phyloP scores from a whole-genome alignment of 2,329 filamentous ascomycete species.

The Cladosporium colombiae region DNA sequence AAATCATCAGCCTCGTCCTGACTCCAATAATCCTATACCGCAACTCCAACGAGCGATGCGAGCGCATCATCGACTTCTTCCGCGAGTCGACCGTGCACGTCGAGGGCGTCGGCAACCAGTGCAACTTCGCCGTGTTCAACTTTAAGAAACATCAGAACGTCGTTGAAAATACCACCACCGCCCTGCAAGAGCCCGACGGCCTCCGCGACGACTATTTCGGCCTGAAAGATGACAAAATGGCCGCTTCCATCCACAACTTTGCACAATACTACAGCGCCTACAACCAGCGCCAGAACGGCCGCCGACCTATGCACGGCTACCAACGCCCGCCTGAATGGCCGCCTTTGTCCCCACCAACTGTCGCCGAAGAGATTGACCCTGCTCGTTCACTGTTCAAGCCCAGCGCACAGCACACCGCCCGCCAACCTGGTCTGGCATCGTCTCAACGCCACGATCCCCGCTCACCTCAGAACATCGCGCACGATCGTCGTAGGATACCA shows the following conservation, averaged over 20 bases:
- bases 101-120: conserved; percentile 92
- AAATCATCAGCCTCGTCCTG: conserved; percentile 87
- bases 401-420: not conserved
- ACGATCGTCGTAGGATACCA: conserved; percentile 7
- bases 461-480: conserved; percentile 9
- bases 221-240: conserved; percentile 96
- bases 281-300: conserved; percentile 31
- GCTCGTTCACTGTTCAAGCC: not conserved
- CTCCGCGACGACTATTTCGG: conserved; percentile 90
- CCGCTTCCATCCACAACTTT: conserved; percentile 94
- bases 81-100: conserved; percentile 97
- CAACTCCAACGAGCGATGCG: conserved; percentile 82
- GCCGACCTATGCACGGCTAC: conserved; percentile 29
- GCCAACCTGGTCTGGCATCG: not conserved
- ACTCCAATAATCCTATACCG: conserved; percentile 87
- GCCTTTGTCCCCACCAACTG: conserved; percentile 28
- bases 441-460: conserved; percentile 11
- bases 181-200: conserved; percentile 40
- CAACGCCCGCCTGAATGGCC: conserved; percentile 38
- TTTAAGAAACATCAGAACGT: conserved; percentile 77
- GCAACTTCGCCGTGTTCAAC: conserved; percentile 95
- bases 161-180: conserved; percentile 38
- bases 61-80: conserved; percentile 96
- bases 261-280: conserved; percentile 74
- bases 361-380: conserved; percentile 27